These are phyloP conservation scores for Cercospora berteroae DNA, from an alignment of 2,329 filamentous ascomycete genomes.

Conservation along the genomic window DNA sequence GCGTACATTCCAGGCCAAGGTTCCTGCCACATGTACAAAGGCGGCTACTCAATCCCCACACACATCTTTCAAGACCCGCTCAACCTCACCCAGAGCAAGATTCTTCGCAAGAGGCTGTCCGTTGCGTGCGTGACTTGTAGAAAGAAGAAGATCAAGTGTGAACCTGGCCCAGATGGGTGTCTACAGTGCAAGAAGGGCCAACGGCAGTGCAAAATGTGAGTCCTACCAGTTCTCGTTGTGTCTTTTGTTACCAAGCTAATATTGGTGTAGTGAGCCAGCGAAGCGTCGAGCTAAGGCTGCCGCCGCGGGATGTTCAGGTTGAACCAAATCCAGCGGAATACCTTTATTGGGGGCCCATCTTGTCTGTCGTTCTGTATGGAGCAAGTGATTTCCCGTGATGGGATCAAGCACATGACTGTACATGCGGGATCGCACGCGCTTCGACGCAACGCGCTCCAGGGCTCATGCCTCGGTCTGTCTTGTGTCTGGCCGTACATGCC, in stretches of 20 bases:
- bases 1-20: slow-evolving; percentile 4
- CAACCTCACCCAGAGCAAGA: slow-evolving; percentile 17
- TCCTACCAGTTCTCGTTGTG: neutral
- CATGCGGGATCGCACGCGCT: neutral
- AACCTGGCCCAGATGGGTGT: slow-evolving; percentile 15
- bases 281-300: slow-evolving; percentile 9
- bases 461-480: neutral
- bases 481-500: neutral
- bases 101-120: slow-evolving; percentile 21
- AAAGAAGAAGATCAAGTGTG: slow-evolving; percentile 21
- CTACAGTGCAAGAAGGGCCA: slow-evolving; percentile 19
- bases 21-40: slow-evolving; percentile 11
- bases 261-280: slow-evolving; percentile 10
- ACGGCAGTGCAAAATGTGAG: slow-evolving; percentile 17
- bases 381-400: neutral
- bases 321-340: neutral
- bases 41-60: slow-evolving; percentile 16
- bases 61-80: slow-evolving; percentile 15
- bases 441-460: neutral
- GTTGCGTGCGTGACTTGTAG: slow-evolving; percentile 16
- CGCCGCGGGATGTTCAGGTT: neutral
- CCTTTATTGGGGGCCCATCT: no score
- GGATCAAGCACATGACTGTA: neutral
- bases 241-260: slow-evolving; percentile 1
- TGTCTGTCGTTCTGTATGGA: neutral